Percentiles rank a stretch among this genome's conserved stretches.
These are phyloP conservation scores for Luzula sylvatica DNA, from an alignment of 176 grass and related monocot genomes.

Conservation along the genomic window DNA sequence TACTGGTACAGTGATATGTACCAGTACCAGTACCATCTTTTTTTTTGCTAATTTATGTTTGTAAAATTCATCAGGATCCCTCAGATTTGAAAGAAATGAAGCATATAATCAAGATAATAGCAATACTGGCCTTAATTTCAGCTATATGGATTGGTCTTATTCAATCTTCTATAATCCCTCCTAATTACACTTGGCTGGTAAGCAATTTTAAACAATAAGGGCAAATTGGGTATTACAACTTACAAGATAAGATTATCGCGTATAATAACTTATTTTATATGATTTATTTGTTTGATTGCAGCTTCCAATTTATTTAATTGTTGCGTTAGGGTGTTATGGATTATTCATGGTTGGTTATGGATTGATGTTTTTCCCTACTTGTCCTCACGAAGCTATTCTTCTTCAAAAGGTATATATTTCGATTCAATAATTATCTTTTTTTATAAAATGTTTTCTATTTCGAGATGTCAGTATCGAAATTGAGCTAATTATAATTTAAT, in stretches of 20 bases:
- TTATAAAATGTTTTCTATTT: too few relatives aligned
- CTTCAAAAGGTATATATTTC: constrained; percentile 59
- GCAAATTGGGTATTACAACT: too few relatives aligned
- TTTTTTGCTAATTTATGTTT: too few relatives aligned
- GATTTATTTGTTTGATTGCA: constrained; percentile 13
- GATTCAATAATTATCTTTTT: background rate
- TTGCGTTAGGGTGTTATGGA: constrained; percentile 77
- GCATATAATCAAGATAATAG: constrained; percentile 39
- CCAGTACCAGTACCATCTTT: too few relatives aligned
- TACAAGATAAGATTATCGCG: too few relatives aligned
- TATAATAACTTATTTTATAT: background rate
- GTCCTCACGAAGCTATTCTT: constrained; percentile 64
- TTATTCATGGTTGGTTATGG: constrained; percentile 91
- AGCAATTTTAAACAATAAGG: background rate
- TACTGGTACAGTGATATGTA: too few relatives aligned
- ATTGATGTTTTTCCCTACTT: constrained; percentile 89
- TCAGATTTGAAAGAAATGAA: constrained; percentile 24
- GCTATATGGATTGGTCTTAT: constrained; percentile 53
- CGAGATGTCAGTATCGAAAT: background rate
- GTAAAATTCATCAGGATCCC: background rate
- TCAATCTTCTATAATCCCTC: constrained; percentile 51
- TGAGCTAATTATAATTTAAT: background rate
- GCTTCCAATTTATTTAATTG: constrained; percentile 80
- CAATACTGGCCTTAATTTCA: constrained; percentile 39
- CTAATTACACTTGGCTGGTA: constrained; percentile 74